Base-by-base conservation (phyloP, 805 yeast species). In the Sugiyamaella boreocaroliniensis region DNA sequence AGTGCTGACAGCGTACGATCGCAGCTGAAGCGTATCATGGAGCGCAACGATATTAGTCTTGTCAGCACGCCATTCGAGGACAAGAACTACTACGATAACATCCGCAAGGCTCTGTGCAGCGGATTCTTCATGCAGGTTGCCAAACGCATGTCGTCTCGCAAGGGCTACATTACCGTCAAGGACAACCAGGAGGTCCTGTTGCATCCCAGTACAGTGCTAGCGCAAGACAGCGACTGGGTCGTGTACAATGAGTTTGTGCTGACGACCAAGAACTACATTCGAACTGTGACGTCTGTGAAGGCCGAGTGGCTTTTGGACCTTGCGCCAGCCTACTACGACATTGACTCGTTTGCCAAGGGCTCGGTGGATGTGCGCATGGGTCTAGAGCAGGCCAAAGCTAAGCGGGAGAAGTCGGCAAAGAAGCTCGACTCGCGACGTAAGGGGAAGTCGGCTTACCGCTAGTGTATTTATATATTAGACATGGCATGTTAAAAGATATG, bases 101-200 rank as follows among this genome's bases (percentile, higher is more conserved):
- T 93, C 58, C 78, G 95, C 53, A 86, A 85, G 68, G 96, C 98
- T 0, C 71, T 93, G 54, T 78, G 88, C 3, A 79, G 88, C n/a
- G 99, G 99, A 1, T 90, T 89, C 69, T 93, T 93, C 75, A 90
- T 93, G 98, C 99, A 93, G 73, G 95, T 87, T 51, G 98, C 97
- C 34, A 93, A 90, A 73, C 88, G 87, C 74, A 82, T 81, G 72
- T 83, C 88, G 40, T 77, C 80, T 43, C 57, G 68, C 29, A 65
- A 66, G 52, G 75, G 77, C 20, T 92, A 85, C 68, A 78, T 86
- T 61, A 93, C 99, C 0, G 86, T 90, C 48, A 89, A 89, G 70
- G 99, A 93, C 70, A 89, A 90, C 65, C 99, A 93, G 73, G 98
- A 92, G 57, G 98, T 92, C 11, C 71, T 89, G 62, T 77, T 93